Evolutionary conservation across 805 yeast genomes (phyloP), one percentile per base, ranked within the genome.

Genomic region (Saturnispora mendoncae): DNA sequence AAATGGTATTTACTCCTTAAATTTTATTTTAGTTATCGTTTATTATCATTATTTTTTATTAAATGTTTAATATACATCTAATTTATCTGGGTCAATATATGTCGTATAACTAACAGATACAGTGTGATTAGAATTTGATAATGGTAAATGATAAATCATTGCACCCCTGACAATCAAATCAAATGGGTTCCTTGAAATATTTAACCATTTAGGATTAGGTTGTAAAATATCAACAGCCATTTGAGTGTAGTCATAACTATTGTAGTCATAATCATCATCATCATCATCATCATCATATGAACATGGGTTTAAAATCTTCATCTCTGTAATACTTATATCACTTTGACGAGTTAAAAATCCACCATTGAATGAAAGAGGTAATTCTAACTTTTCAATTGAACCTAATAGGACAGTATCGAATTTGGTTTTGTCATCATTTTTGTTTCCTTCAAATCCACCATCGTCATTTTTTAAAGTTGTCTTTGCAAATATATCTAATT

Each of bases 141-240:
- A 67, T 1, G 95, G 92, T 40, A 87, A 66, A 38, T 72, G 74
- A 60, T 90, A 90, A 53, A 74, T 77, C 56, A 90, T 69, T 18
- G 80, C 77, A 1, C 97, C 97, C 38, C 94, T 68, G 3, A 90
- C 69, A 17, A 86, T 82, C 49, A 90, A 65, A 46, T 86, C 95
- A 58, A 88, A 90, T 10, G 95, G 95, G 54, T 84, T 74, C 46
- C 76, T 73, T 9, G 81, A 76, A 10, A 90, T 74, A 10, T 67
- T 66, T 39, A 74, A 72, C 97, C 97, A 88, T 53, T 78, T 78
- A 41, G 71, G 62, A 23, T 51, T 48, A 8, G 63, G 62, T 21
- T 46, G 36, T 15, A 31, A 10, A 17, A 29, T 26, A 10, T 26
- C 29, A 5, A 24, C 12, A 17, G 27, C 30, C 19, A 19, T 17